Evolutionary conservation across 2,329 filamentous ascomycete species (phyloP).

Genomic region (Juglanconis oblonga): DNA sequence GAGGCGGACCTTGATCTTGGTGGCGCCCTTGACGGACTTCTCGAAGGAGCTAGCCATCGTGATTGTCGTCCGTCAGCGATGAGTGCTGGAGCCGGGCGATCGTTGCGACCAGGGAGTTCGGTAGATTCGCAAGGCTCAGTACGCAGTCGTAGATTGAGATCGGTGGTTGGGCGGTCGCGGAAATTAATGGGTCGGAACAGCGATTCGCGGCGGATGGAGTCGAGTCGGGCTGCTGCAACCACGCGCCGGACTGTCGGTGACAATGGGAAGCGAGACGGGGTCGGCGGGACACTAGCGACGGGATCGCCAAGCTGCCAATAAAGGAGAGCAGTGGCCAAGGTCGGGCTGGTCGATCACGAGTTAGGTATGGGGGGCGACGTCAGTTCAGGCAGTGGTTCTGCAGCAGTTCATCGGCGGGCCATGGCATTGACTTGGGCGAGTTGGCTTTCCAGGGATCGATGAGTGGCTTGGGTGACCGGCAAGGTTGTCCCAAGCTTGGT

Average conservation of each 20-base stretch:
- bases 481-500: slow-evolving; percentile 5
- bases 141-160: not conserved
- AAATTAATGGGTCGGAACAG: not conserved
- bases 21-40: slow-evolving; percentile 98
- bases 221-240: not conserved
- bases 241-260: not conserved
- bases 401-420: slow-evolving; percentile 14
- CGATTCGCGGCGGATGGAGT: not conserved
- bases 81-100: not conserved
- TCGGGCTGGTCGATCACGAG: not conserved
- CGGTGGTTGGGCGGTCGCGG: not conserved
- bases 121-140: not conserved
- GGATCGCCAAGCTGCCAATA: slow-evolving; percentile 10
- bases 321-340: not conserved
- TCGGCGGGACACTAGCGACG: not conserved
- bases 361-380: slow-evolving; percentile 1
- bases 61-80: not conserved
- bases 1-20: slow-evolving; percentile 82
- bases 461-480: not conserved
- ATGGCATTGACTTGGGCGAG: slow-evolving; percentile 9
- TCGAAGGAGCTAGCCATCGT: slow-evolving; percentile 86
- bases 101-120: not conserved
- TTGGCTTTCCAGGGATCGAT: not conserved
- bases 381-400: not conserved
- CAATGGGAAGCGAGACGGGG: not conserved